Percentiles rank a stretch among this genome's conserved stretches.
These are phyloP conservation scores for Tubosaeta sp. DNA, from an alignment of 768 basidiomycete species.

Conservation along the genomic window DNA sequence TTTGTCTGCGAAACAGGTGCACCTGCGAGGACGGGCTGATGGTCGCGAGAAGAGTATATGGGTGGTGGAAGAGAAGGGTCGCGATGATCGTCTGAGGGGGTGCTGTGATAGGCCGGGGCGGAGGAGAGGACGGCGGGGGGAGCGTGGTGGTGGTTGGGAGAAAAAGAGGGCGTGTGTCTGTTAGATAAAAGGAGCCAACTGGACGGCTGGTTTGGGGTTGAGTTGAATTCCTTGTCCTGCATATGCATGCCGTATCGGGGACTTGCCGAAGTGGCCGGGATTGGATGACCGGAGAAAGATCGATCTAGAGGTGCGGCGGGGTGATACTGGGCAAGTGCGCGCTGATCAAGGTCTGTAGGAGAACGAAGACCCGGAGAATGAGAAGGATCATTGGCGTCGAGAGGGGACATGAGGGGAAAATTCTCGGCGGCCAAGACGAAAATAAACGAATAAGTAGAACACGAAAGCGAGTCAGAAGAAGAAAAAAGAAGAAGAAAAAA, in stretches of 20 bases:
- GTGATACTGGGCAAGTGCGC: constrained; percentile 10
- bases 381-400: constrained; percentile 40
- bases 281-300: constrained; percentile 14
- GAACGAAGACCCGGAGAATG: constrained; percentile 29
- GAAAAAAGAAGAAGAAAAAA: constrained; percentile 15
- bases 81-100: constrained; percentile 23
- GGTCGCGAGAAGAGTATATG: constrained; percentile 16
- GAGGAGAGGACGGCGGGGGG: constrained; percentile 22
- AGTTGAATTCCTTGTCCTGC: constrained; percentile 36
- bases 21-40: constrained; percentile 10
- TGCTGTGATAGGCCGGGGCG: constrained; percentile 13
- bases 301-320: constrained; percentile 22
- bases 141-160: constrained; percentile 42
- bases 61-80: constrained; percentile 11
- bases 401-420: constrained; percentile 37
- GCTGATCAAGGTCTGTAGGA: constrained; percentile 30
- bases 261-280: constrained; percentile 25
- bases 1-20: constrained; percentile 25
- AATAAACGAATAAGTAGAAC: constrained; percentile 27
- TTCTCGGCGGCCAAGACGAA: constrained; percentile 17
- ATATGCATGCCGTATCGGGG: constrained; percentile 34
- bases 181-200: constrained; percentile 32
- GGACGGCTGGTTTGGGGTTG: constrained; percentile 21
- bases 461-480: constrained; percentile 27
- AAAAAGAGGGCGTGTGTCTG: constrained; percentile 30